Base-by-base conservation (phyloP, 352 stramenopile genomes). In the Phytopythium oedochilum region DNA sequence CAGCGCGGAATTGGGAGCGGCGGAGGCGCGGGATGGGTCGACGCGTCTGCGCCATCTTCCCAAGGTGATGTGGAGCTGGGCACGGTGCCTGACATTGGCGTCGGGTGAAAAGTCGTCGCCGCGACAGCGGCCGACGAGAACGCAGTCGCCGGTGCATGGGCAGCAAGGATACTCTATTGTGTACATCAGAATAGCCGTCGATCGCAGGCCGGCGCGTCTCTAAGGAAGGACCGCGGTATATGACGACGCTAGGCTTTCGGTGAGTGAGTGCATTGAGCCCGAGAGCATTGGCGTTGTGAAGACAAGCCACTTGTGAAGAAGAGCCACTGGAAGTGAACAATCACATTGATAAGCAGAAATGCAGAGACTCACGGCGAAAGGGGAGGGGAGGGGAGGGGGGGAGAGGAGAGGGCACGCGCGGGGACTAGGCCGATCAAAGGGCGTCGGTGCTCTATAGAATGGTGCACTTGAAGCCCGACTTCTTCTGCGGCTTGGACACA, bases 401-500 rank as follows among this genome's bases (percentile, higher is more conserved):
- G n/a, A n/a, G n/a, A n/a, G n/a, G n/a, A n/a, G 46, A 18, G 9
- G 17, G 18, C 29, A n/a, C 18, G 29, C 28, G 29, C 39, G 5
- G 46, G 29, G 3, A 25, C 1, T 5, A 17, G 42, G 42, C 25
- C 23, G 15, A 0, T 34, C 22, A 5, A 42, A 6, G 5, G 42
- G 3, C 14, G 42, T 15, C 15, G 36, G 53, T 32, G 44, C 36
- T 75, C 67, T 78, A 75, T 71, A 75, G 60, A 54, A 75, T 73
- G 60, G 54, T 75, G 70, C 66, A 75, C 57, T 75, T 79, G 61
- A 86, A 68, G 38, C 71, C 64, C 51, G 80, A 85, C 71, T 89
- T 86, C 59, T 88, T 81, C 28, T 57, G 70, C 49, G 75, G 70
- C 68, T 88, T 86, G 57, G 83, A 60, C 42, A 76, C 80, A 15